phyloP scores from a whole-genome alignment of 2,329 filamentous ascomycete genomes.

The Aureobasidium leucospermi region DNA sequence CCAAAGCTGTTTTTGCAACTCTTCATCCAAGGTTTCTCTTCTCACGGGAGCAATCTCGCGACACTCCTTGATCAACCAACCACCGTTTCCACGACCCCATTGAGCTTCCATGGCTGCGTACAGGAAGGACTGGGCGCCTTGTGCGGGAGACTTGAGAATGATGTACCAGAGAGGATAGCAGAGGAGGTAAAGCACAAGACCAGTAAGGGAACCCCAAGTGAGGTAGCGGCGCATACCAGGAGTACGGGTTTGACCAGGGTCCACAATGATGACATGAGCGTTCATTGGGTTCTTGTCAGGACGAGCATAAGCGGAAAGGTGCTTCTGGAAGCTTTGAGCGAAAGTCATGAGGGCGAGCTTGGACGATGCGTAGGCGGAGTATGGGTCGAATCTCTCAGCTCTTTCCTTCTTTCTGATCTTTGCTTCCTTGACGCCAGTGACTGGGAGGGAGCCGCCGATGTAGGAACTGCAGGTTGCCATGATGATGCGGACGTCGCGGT shows the following conservation, averaged over 20 bases:
- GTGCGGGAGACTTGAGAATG: constrained; percentile 72
- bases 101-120: constrained; percentile 76
- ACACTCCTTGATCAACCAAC: constrained; percentile 82
- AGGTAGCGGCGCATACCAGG: constrained; percentile 84
- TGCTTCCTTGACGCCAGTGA: constrained; percentile 29
- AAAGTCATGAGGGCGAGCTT: constrained; percentile 80
- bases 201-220: constrained; percentile 74
- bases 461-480: constrained; percentile 85
- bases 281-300: constrained; percentile 79
- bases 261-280: constrained; percentile 74
- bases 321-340: constrained; percentile 84
- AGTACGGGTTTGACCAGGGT: constrained; percentile 78
- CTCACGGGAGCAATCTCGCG: constrained; percentile 64
- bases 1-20: constrained; percentile 78
- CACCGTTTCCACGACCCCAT: constrained; percentile 58
- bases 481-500: constrained; percentile 84
- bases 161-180: constrained; percentile 81
- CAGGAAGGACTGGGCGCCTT: constrained; percentile 81
- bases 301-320: constrained; percentile 74
- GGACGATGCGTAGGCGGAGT: constrained; percentile 41
- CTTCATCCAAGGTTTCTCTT: constrained; percentile 69
- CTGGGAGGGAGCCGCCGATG: constrained; percentile 61
- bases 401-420: constrained; percentile 48
- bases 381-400: constrained; percentile 45
- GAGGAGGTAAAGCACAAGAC: constrained; percentile 66